A percentile compares a stretch with the other conserved stretches of the same genome.
Evolutionary conservation across 75 land plant species (phyloP).

Genomic region (Larix kaempferi): DNA sequence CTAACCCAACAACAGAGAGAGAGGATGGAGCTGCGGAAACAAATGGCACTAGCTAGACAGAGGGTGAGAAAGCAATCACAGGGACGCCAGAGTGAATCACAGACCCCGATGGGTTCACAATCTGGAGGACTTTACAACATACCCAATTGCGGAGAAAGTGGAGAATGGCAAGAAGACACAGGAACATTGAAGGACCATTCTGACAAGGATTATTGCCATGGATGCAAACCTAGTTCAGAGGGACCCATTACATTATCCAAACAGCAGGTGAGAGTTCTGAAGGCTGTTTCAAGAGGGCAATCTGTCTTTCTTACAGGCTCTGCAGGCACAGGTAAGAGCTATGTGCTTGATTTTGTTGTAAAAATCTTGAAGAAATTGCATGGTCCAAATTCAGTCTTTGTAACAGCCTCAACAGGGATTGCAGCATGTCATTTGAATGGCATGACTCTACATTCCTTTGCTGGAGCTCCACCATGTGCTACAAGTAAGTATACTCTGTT

Average conservation of each 20-base stretch:
- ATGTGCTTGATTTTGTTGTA: constrained; percentile 41
- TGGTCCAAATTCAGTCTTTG: constrained; percentile 40
- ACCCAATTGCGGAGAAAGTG: neutral
- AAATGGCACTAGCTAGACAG: constrained; percentile 3
- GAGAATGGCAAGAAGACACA: neutral
- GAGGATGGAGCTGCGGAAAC: neutral
- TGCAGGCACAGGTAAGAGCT: constrained; percentile 79
- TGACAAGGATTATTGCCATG: neutral
- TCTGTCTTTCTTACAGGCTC: constrained; percentile 85
- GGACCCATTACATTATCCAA: constrained; percentile 16
- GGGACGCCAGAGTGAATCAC: neutral
- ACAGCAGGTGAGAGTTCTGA: constrained; percentile 42
- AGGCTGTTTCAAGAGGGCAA: constrained; percentile 35
- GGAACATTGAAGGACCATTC: neutral
- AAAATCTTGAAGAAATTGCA: constrained; percentile 27
- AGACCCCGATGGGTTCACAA: neutral
- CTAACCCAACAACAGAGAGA: constrained; percentile 4
- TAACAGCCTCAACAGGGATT: constrained; percentile 76
- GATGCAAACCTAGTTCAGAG: neutral
- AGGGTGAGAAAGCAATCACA: neutral
- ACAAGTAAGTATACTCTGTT: constrained; percentile 14
- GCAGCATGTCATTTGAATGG: constrained; percentile 72
- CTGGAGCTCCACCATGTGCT: constrained; percentile 48
- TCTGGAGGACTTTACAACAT: neutral
- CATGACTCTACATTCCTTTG: constrained; percentile 71